Evolutionary conservation across 164 flowering plant species (phyloP).

Genomic region (Echeveria elegans): DNA sequence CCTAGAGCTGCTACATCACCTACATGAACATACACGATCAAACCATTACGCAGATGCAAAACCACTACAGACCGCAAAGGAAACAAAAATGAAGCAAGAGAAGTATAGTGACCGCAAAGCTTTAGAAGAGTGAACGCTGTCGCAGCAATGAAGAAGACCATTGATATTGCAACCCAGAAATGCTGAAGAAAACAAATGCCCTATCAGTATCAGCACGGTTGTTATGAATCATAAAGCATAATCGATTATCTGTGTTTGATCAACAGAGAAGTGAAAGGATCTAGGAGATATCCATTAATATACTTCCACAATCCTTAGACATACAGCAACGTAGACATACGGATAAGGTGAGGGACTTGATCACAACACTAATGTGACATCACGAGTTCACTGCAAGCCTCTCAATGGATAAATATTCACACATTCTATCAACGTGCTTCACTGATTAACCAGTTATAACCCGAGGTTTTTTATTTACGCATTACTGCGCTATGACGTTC

Average conservation of each 20-base stretch:
- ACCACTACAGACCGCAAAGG: neutral
- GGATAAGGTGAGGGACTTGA: too few relatives aligned
- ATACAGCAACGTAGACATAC: too few relatives aligned
- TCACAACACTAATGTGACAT: too few relatives aligned
- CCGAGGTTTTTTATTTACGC: neutral
- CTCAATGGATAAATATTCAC: too few relatives aligned
- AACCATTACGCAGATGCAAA: neutral
- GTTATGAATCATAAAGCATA: too few relatives aligned
- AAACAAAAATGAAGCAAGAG: neutral
- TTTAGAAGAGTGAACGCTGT: constrained; percentile 36
- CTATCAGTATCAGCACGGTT: neutral
- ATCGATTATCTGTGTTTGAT: too few relatives aligned
- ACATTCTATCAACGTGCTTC: constrained; percentile 8
- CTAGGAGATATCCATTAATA: too few relatives aligned
- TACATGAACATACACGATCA: constrained; percentile 23
- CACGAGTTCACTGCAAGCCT: neutral
- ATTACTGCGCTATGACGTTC: neutral
- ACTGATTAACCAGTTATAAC: too few relatives aligned
- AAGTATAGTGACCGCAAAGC: constrained; percentile 22
- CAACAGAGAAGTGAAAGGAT: too few relatives aligned
- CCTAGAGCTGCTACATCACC: constrained; percentile 80
- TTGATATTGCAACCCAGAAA: constrained; percentile 42
- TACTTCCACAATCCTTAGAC: too few relatives aligned
- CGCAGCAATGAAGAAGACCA: constrained; percentile 45
- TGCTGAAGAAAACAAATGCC: constrained; percentile 21